Percentiles rank a stretch among this genome's conserved stretches.
These are phyloP conservation scores for Diutina scorzettiae DNA, from an alignment of 1,139 yeast species.

Conservation along the genomic window DNA sequence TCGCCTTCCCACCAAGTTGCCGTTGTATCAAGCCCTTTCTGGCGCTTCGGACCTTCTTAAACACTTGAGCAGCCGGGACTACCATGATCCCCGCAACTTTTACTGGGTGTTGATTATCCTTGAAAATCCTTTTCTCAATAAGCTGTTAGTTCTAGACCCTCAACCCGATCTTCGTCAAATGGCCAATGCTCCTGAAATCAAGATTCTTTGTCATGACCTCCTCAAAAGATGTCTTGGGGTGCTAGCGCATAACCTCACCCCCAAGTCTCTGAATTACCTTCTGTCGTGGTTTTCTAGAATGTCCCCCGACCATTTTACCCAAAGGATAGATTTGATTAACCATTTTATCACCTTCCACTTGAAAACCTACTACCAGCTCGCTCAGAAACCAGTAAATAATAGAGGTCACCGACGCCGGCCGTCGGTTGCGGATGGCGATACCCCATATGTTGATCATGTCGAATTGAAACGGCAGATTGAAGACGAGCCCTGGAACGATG, in stretches of 20 bases:
- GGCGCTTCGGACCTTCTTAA: constrained; percentile 38
- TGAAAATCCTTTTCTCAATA: constrained; percentile 47
- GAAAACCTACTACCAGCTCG: constrained; percentile 25
- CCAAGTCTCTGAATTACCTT: constrained; percentile 29
- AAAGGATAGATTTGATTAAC: constrained; percentile 45
- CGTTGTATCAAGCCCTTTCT: constrained; percentile 39
- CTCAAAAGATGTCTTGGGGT: constrained; percentile 57
- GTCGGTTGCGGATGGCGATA: constrained; percentile 6
- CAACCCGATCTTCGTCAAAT: constrained; percentile 12
- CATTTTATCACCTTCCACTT: constrained; percentile 55
- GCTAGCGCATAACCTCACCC: constrained; percentile 37
- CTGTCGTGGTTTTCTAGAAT: constrained; percentile 48
- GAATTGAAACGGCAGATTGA: constrained; percentile 12
- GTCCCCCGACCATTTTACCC: constrained; percentile 24
- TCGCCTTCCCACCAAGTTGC: constrained; percentile 46
- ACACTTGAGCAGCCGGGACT: constrained; percentile 24
- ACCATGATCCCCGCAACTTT: constrained; percentile 25
- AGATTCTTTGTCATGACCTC: constrained; percentile 48
- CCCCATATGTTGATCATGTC: constrained; percentile 12
- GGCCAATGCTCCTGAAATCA: constrained; percentile 40
- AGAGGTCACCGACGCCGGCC: not conserved
- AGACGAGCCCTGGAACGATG: not conserved
- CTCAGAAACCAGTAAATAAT: constrained; percentile 24
- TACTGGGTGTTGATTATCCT: constrained; percentile 49
- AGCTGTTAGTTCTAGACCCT: constrained; percentile 26